phyloP scores from a whole-genome alignment of 805 yeast genomes.

The Yamadazyma olivae region DNA sequence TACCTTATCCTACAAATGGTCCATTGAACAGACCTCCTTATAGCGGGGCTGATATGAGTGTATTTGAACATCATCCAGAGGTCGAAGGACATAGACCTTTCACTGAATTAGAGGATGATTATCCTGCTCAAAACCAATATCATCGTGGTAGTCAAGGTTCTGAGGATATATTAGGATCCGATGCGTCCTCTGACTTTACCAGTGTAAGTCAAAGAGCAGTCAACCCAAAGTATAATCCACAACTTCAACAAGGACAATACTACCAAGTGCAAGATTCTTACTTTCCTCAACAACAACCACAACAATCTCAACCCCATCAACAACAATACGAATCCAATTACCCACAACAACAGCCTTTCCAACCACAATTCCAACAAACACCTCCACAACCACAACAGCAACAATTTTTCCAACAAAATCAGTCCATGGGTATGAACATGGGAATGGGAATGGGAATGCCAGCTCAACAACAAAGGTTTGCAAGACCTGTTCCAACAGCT shows the following conservation, averaged over 20 bases:
- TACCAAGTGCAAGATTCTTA: constrained; percentile 14
- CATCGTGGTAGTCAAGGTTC: constrained; percentile 12
- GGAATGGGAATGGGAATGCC: neutral
- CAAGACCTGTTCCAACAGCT: constrained; percentile 25
- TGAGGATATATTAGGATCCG: constrained; percentile 23
- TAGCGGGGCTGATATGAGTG: constrained; percentile 19
- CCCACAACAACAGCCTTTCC: constrained; percentile 19
- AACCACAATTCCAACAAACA: constrained; percentile 11
- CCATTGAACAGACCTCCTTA: constrained; percentile 17
- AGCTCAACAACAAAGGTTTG: constrained; percentile 8
- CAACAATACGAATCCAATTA: constrained; percentile 21
- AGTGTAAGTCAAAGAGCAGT: constrained; percentile 76
- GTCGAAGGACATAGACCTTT: constrained; percentile 47
- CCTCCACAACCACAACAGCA: constrained; percentile 19
- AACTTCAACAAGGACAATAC: constrained; percentile 17
- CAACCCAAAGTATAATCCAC: constrained; percentile 51
- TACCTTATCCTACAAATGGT: constrained; percentile 14
- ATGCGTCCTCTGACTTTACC: constrained; percentile 63
- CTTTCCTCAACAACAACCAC: constrained; percentile 19
- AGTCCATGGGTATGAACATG: constrained; percentile 1
- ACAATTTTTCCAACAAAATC: constrained; percentile 12
- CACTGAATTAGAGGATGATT: constrained; percentile 34
- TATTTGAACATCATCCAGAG: constrained; percentile 43
- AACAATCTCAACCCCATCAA: constrained; percentile 17
- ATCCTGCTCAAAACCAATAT: constrained; percentile 6